Conservation (phyloP, 2,329 filamentous ascomycete species). For the Hypoxylon sp. region DNA sequence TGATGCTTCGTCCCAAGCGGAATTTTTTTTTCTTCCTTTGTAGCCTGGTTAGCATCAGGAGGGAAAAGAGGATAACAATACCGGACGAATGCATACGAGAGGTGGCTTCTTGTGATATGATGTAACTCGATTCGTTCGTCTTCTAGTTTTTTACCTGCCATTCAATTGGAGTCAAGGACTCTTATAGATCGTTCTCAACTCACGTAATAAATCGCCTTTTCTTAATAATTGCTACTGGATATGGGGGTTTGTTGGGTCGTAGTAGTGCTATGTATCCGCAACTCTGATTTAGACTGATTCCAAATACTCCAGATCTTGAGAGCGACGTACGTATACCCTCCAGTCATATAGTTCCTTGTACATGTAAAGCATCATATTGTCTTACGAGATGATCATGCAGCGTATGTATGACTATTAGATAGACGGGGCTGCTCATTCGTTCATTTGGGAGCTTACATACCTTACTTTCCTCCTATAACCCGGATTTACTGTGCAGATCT, state of each 20-base stretch:
- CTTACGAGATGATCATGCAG: background rate
- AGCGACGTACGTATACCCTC: background rate
- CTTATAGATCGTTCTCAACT: constrained; percentile 27
- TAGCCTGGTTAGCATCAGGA: constrained; percentile 38
- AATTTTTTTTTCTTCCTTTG: constrained; percentile 34
- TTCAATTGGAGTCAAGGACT: constrained; percentile 26
- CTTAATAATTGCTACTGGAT: constrained; percentile 9
- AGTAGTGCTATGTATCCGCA: background rate
- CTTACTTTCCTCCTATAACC: background rate
- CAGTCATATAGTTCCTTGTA: background rate
- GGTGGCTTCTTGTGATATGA: constrained; percentile 38
- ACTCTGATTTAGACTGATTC: no score
- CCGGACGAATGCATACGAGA: constrained; percentile 33
- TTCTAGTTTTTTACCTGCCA: constrained; percentile 21
- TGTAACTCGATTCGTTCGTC: constrained; percentile 23
- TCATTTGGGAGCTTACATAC: background rate
- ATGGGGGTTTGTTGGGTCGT: background rate
- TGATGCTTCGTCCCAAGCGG: constrained; percentile 30
- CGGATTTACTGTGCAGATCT: constrained; percentile 13
- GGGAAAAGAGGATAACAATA: constrained; percentile 27
- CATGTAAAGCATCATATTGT: background rate
- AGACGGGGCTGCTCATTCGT: background rate
- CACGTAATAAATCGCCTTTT: constrained; percentile 30
- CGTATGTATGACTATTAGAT: background rate
- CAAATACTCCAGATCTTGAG: background rate